Evolutionary conservation across 2,329 filamentous ascomycete species (phyloP).

Genomic region (Phialophora verrucosa): DNA sequence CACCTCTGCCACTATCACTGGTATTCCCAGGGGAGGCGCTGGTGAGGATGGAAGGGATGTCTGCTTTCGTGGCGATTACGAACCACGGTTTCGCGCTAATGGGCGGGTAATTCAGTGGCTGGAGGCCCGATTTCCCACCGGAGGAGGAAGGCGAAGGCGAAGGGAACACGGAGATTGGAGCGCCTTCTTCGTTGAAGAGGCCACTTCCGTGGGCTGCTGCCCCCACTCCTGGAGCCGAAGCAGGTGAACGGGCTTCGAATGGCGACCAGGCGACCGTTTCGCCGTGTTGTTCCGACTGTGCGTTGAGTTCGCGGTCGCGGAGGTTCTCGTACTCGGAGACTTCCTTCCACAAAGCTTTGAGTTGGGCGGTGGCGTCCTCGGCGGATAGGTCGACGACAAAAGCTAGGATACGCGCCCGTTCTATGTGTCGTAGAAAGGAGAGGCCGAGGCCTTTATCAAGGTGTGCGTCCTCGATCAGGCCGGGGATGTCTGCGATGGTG

Average conservation of each 20-base stretch:
- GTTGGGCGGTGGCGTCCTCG: slow-evolving; percentile 76
- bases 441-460: slow-evolving; percentile 89
- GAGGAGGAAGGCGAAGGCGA: slow-evolving; percentile 8
- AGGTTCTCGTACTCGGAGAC: slow-evolving; percentile 85
- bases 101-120: slow-evolving; percentile 62
- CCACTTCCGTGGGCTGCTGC: slow-evolving; percentile 9
- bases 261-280: slow-evolving; percentile 56
- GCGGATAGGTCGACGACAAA: slow-evolving; percentile 88
- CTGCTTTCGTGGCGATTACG: slow-evolving; percentile 90
- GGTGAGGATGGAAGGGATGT: slow-evolving; percentile 58
- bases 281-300: slow-evolving; percentile 61
- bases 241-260: slow-evolving; percentile 32
- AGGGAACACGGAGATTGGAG: slow-evolving; percentile 36
- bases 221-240: background rate
- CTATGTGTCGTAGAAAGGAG: slow-evolving; percentile 90
- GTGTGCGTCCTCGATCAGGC: slow-evolving; percentile 89
- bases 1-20: background rate
- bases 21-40: background rate
- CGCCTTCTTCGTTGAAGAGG: slow-evolving; percentile 30
- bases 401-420: slow-evolving; percentile 87
- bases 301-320: slow-evolving; percentile 72
- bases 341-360: slow-evolving; percentile 87
- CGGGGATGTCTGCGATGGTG: slow-evolving; percentile 94
- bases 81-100: slow-evolving; percentile 98
- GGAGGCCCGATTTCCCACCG: slow-evolving; percentile 42